These are phyloP conservation scores for Delitschia confertaspora DNA, from an alignment of 495 filamentous ascomycete genomes.

Conservation along the genomic window DNA sequence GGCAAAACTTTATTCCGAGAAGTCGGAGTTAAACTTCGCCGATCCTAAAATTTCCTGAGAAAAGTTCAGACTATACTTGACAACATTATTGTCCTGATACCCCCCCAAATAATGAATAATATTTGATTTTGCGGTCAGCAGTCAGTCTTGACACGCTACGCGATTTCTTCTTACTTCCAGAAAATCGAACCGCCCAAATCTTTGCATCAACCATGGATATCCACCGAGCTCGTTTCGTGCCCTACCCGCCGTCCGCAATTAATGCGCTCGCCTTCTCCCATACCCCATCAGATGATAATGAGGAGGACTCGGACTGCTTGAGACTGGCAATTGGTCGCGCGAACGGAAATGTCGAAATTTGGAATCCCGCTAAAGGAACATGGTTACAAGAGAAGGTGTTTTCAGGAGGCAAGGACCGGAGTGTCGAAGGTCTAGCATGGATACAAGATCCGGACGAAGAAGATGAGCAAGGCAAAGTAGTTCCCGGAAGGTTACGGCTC, in stretches of 20 bases:
- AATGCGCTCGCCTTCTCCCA: constrained; percentile 93
- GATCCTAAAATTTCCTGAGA: neutral
- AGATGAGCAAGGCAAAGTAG: constrained; percentile 49
- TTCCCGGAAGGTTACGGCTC: constrained; percentile 68
- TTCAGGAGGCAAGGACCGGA: constrained; percentile 72
- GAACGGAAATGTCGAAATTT: constrained; percentile 96
- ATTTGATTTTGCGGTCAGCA: no score
- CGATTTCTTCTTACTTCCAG: no score
- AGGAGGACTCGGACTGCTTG: constrained; percentile 44
- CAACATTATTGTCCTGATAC: neutral
- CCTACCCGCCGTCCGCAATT: constrained; percentile 87
- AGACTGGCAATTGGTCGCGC: constrained; percentile 84
- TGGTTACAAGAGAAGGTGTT: constrained; percentile 90
- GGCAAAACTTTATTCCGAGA: no score
- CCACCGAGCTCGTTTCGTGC: constrained; percentile 93
- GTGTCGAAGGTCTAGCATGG: constrained; percentile 87
- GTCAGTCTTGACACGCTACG: no score
- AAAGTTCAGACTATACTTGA: constrained; percentile 1
- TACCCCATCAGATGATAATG: constrained; percentile 48
- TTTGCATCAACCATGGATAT: constrained; percentile 72
- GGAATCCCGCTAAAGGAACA: constrained; percentile 77
- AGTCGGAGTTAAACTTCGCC: no score
- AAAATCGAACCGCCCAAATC: no score
- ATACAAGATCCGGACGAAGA: constrained; percentile 71
- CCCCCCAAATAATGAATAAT: no score